phyloP scores from a whole-genome alignment of 768 basidiomycete genomes.

The Mycena maculata region DNA sequence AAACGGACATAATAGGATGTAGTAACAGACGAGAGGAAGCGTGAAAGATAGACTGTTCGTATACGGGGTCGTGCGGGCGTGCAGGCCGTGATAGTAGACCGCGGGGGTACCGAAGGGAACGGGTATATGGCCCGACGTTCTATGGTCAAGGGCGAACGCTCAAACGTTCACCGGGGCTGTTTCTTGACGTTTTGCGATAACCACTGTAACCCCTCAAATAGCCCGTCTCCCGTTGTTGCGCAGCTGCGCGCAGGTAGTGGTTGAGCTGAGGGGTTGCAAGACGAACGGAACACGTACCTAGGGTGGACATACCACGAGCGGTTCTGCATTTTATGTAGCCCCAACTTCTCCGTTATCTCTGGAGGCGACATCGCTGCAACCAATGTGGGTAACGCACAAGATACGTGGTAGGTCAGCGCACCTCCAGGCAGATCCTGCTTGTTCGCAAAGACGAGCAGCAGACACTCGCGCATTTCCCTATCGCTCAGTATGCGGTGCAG shows the following conservation, averaged over 20 bases:
- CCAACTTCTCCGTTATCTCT: slow-evolving; percentile 97
- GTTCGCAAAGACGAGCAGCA: slow-evolving; percentile 98
- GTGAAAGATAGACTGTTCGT: slow-evolving; percentile 33
- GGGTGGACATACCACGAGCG: slow-evolving; percentile 99
- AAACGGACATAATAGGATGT: slow-evolving; percentile 31
- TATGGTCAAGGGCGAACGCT: slow-evolving; percentile 13
- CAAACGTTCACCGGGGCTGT: slow-evolving; percentile 70
- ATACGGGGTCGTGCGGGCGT: slow-evolving; percentile 33
- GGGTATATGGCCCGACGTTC: slow-evolving; percentile 21
- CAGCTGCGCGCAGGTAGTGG: slow-evolving; percentile 64
- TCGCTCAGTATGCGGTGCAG: slow-evolving; percentile 96
- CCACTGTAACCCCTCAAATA: slow-evolving; percentile 98
- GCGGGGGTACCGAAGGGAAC: slow-evolving; percentile 25
- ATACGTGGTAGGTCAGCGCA: slow-evolving; percentile 49
- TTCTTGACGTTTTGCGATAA: slow-evolving; percentile 97
- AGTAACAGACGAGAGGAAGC: slow-evolving; percentile 19
- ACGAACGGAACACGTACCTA: slow-evolving; percentile 66
- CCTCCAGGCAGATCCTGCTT: slow-evolving; percentile 99
- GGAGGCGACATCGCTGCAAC: slow-evolving; percentile 95
- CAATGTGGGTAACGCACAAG: slow-evolving; percentile 3
- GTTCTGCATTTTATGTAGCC: slow-evolving; percentile 95
- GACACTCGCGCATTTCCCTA: slow-evolving; percentile 97
- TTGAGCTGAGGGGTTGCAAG: slow-evolving; percentile 13
- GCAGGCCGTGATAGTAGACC: slow-evolving; percentile 26
- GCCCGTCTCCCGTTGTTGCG: slow-evolving; percentile 95